phyloP scores from a whole-genome alignment of 1,284 basidiomycete species.

The Trichosporon asahii region DNA sequence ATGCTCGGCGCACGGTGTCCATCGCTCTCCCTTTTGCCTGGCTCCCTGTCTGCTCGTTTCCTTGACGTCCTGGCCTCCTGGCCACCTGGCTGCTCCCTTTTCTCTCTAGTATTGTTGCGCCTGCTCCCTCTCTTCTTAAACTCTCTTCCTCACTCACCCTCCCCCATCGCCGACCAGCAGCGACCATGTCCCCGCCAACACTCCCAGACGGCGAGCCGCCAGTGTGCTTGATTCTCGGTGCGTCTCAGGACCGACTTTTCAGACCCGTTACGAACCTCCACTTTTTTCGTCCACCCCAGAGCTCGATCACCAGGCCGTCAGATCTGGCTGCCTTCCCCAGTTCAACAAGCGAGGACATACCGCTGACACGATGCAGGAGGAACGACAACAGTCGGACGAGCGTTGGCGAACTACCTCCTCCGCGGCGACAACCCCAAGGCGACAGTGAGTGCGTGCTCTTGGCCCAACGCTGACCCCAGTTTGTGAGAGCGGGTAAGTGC shows the following conservation, averaged over 20 bases:
- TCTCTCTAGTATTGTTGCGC: neutral
- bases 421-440: constrained; percentile 22
- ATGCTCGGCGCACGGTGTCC: neutral
- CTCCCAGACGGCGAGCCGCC: neutral
- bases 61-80: neutral
- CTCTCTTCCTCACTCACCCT: neutral
- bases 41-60: neutral
- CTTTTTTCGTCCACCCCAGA: neutral
- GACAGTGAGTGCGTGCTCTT: constrained; percentile 15
- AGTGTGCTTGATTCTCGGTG: constrained; percentile 1
- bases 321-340: neutral
- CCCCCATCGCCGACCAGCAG: neutral
- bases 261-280: neutral
- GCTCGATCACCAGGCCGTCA: neutral
- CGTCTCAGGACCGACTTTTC: neutral
- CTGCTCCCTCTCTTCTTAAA: neutral
- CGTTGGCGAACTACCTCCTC: constrained; percentile 36
- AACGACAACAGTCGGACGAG: constrained; percentile 39
- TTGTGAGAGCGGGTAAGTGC: constrained; percentile 64
- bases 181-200: neutral
- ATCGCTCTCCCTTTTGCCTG: neutral
- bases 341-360: neutral
- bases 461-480: constrained; percentile 50
- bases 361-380: constrained; percentile 30
- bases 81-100: neutral